These are phyloP conservation scores for Ilyonectria robusta DNA, from an alignment of 2,329 filamentous ascomycete species.

Conservation along the genomic window DNA sequence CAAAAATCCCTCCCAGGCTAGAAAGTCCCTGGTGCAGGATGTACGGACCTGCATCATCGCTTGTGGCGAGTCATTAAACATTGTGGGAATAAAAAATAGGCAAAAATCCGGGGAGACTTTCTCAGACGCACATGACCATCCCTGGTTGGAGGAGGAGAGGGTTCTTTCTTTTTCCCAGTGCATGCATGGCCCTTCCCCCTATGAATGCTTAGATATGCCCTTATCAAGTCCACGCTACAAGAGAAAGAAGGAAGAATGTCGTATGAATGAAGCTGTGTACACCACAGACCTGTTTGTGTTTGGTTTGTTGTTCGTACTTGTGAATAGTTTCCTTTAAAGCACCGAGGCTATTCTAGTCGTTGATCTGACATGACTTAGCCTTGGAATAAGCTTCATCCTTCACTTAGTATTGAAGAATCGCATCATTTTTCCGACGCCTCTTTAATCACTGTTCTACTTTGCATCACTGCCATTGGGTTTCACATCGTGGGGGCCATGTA, in stretches of 20 bases:
- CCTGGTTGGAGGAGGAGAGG: slow-evolving; percentile 29
- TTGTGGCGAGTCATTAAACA: slow-evolving; percentile 38
- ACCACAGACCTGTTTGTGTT: not conserved
- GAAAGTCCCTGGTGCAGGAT: slow-evolving; percentile 38
- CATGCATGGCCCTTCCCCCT: slow-evolving; percentile 35
- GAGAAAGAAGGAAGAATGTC: slow-evolving; percentile 39
- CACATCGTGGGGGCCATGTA: not conserved
- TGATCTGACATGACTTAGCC: not conserved
- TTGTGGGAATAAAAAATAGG: slow-evolving; percentile 30
- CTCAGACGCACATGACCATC: slow-evolving; percentile 30
- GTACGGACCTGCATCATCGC: slow-evolving; percentile 40
- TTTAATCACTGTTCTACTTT: not conserved
- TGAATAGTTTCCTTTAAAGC: not conserved
- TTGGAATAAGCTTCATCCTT: not conserved
- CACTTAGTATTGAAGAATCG: not conserved
- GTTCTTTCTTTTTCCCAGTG: slow-evolving; percentile 30
- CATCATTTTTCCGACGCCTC: no score
- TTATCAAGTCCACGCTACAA: slow-evolving; percentile 47
- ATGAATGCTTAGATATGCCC: slow-evolving; percentile 47
- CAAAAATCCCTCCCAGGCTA: slow-evolving; percentile 38
- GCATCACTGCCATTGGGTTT: slow-evolving; percentile 6
- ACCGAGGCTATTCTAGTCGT: not conserved
- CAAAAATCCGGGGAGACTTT: slow-evolving; percentile 29
- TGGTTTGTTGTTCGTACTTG: not conserved
- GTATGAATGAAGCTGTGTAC: slow-evolving; percentile 35